phyloP scores from a whole-genome alignment of 805 yeast species.

The Candida cerambycidarum region DNA sequence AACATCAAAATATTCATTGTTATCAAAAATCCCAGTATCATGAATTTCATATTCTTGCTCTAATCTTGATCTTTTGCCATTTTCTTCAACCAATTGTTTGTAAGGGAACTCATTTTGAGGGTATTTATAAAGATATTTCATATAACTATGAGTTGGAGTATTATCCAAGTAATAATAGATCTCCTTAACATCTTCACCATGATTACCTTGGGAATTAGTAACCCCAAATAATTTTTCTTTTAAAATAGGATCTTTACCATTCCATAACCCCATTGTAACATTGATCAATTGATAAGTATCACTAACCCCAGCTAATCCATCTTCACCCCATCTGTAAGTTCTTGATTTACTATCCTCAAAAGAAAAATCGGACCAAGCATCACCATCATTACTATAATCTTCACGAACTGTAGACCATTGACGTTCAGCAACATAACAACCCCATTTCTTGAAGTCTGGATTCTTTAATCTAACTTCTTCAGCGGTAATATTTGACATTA shows the following conservation, averaged over 20 bases:
- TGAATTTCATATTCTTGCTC: slow-evolving; percentile 79
- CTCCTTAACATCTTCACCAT: slow-evolving; percentile 94
- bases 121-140: slow-evolving; percentile 88
- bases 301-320: slow-evolving; percentile 86
- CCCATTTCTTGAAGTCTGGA: slow-evolving; percentile 77
- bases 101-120: slow-evolving; percentile 88
- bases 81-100: slow-evolving; percentile 66
- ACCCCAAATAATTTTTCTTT: slow-evolving; percentile 87
- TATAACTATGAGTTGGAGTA: slow-evolving; percentile 89
- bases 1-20: slow-evolving; percentile 80
- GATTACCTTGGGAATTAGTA: slow-evolving; percentile 92
- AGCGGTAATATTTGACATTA: slow-evolving; percentile 21
- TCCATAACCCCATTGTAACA: slow-evolving; percentile 86
- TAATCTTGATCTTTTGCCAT: slow-evolving; percentile 59
- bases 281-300: slow-evolving; percentile 80
- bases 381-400: slow-evolving; percentile 82
- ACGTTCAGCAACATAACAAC: slow-evolving; percentile 85
- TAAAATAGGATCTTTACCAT: slow-evolving; percentile 78
- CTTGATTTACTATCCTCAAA: slow-evolving; percentile 81
- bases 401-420: slow-evolving; percentile 88
- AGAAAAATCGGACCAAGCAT: slow-evolving; percentile 88
- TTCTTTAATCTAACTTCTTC: slow-evolving; percentile 40
- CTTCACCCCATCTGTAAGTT: slow-evolving; percentile 93
- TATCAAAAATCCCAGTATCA: slow-evolving; percentile 76
- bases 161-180: slow-evolving; percentile 83